Percentiles rank a stretch among this genome's conserved stretches.
These are phyloP conservation scores for Vaccinium corymbosum DNA, from an alignment of 148 eudicot genomes.

Conservation along the genomic window DNA sequence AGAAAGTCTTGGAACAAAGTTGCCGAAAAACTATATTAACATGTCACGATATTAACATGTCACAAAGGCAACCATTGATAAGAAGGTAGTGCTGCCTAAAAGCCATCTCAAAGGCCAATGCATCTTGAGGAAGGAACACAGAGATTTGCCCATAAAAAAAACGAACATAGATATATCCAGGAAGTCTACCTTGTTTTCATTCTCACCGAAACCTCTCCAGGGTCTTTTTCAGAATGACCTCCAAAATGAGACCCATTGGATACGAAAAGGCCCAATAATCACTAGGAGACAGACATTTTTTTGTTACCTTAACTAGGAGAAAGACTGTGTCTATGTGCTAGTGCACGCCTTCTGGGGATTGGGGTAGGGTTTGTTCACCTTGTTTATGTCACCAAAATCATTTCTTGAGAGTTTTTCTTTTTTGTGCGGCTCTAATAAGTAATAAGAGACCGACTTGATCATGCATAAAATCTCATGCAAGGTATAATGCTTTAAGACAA, in stretches of 20 bases:
- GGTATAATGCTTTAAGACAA: background rate
- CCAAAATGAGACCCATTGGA: slow-evolving; percentile 5
- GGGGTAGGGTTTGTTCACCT: background rate
- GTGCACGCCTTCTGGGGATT: background rate
- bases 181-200: background rate
- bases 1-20: background rate
- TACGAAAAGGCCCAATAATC: background rate
- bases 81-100: background rate
- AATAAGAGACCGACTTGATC: background rate
- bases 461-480: background rate
- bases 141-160: no score
- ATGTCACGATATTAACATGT: background rate
- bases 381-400: slow-evolving; percentile 1
- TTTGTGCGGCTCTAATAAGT: background rate
- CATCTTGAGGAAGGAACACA: background rate
- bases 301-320: background rate
- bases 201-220: background rate
- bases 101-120: background rate
- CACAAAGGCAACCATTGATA: background rate
- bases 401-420: background rate
- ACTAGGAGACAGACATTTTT: background rate
- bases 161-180: background rate
- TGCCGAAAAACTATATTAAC: background rate
- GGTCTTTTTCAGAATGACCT: background rate
- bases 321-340: background rate